Percentiles rank a stretch among this genome's conserved stretches.
These are phyloP conservation scores for Takakia lepidozioides DNA, from an alignment of 225 moss, liverwort and hornwort genomes.

Conservation along the genomic window DNA sequence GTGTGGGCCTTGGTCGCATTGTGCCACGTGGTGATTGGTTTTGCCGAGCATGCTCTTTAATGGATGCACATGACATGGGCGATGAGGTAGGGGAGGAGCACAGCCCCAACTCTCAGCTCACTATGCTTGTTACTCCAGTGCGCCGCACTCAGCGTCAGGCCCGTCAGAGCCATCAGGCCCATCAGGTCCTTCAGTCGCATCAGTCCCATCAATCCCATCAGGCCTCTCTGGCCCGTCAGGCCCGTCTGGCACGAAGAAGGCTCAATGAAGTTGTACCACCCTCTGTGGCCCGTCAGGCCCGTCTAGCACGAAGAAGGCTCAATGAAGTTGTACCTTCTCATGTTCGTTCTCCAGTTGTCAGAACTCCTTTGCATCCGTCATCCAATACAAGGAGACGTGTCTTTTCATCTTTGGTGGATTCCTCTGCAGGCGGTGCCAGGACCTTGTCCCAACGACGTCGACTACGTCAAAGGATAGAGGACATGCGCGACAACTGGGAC, in stretches of 20 bases:
- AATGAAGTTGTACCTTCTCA: no score
- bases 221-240: slow-evolving; percentile 29
- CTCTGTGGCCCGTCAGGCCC: slow-evolving; percentile 29
- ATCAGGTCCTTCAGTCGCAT: no score
- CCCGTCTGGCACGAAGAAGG: slow-evolving; percentile 19
- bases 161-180: no score
- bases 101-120: slow-evolving; percentile 9
- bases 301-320: no score
- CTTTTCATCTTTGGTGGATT: slow-evolving; percentile 32
- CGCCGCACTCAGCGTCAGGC: slow-evolving; percentile 19
- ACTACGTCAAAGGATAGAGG: slow-evolving; percentile 61
- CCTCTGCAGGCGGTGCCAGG: slow-evolving; percentile 57
- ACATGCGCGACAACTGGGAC: slow-evolving; percentile 75
- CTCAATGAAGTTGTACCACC: no score
- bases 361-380: no score
- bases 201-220: slow-evolving; percentile 20
- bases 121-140: slow-evolving; percentile 21
- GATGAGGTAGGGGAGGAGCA: slow-evolving; percentile 44
- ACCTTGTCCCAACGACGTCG: slow-evolving; percentile 79
- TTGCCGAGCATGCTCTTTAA: slow-evolving; percentile 50
- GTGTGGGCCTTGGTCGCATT: slow-evolving; percentile 78
- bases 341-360: no score
- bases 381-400: no score
- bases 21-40: slow-evolving; percentile 94
- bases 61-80: slow-evolving; percentile 24